Conservation (phyloP, 306 rosid species). For the Lathyrus sativus region DNA sequence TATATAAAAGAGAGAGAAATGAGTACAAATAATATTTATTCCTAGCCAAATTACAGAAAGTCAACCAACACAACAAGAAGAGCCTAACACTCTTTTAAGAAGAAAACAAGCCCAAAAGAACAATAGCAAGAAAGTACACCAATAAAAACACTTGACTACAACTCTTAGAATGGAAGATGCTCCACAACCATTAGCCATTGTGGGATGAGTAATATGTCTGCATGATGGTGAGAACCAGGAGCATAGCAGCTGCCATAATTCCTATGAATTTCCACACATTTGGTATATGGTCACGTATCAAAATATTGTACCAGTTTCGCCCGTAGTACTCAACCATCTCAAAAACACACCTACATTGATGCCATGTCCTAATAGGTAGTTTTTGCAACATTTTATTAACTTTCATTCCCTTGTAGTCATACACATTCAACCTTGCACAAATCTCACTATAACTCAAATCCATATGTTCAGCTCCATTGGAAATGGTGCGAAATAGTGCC, state of each 20-base stretch:
- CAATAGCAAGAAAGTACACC: too few species aligned
- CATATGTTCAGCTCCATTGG: conserved; percentile 6
- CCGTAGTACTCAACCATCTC: background rate
- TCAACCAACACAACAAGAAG: too few species aligned
- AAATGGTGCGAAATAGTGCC: background rate
- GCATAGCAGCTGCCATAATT: conserved; percentile 28
- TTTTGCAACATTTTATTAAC: too few species aligned
- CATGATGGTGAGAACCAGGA: conserved; percentile 34
- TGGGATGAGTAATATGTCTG: conserved; percentile 39
- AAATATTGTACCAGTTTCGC: conserved; percentile 22
- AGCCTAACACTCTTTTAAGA: too few species aligned
- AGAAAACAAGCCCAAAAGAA: too few species aligned
- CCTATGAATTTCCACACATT: conserved; percentile 36
- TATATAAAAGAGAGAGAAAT: too few species aligned
- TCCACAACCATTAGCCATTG: background rate
- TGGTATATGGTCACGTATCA: conserved; percentile 37
- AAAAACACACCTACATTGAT: background rate
- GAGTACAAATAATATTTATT: too few species aligned
- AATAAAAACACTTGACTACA: too few species aligned
- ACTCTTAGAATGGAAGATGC: too few species aligned
- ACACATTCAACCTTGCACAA: conserved; percentile 8
- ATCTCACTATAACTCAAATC: conserved; percentile 25
- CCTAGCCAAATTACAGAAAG: too few species aligned
- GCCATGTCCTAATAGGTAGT: conserved; percentile 1
- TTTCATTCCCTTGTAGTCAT: background rate